Base-by-base conservation (phyloP, 164 flowering plant genomes). In the Vitis rotundifolia region DNA sequence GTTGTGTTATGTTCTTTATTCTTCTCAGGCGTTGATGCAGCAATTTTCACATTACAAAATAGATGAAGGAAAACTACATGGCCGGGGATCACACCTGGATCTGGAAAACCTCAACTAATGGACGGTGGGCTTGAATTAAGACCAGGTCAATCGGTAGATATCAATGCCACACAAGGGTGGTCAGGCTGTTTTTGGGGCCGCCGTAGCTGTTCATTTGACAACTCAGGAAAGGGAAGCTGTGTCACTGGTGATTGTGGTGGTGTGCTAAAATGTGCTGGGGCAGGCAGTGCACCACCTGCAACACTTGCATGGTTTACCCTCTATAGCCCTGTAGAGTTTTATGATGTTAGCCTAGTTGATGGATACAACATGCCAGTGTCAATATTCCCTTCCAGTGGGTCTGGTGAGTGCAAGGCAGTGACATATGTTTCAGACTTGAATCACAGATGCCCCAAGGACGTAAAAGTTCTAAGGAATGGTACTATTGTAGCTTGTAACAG, bases 291-390 rank as follows among this genome's bases (percentile, higher is more conserved):
- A 3, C 82, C 87, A 0, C 88, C 85, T 0, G 80, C 82, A 9
- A 80, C 87, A 11, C 76, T 85, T 0, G 86, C 76, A 0, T 82
- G 83, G 67, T 75, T 85, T 67, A 83, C 87, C 29, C 72, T 83
- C 2, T 73, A 68, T 15, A 64, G 68, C 60, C 67, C 66, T 3
- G n/a, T 48, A 1, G 86, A 81, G 16, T 85, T 74, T 70, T 85
- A 85, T 52, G 88, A 83, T 57, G 82, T 85, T 1, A 85, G 88
- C 71, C 82, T 85, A 1, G 88, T 85, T 48, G 88, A 85, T 54
- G 88, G 88, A 18, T 83, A 72, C 73, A 83, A 85, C 67, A 47
- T 81, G 53, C 76, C 77, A 0, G 14, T 85, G n/a, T 64, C 77
- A 4, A 63, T 77, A 26, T 15, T 29, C 14, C 77, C 80, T 4